These are phyloP conservation scores for Fusarium setosum DNA, from an alignment of 2,329 filamentous ascomycete genomes.

Conservation along the genomic window DNA sequence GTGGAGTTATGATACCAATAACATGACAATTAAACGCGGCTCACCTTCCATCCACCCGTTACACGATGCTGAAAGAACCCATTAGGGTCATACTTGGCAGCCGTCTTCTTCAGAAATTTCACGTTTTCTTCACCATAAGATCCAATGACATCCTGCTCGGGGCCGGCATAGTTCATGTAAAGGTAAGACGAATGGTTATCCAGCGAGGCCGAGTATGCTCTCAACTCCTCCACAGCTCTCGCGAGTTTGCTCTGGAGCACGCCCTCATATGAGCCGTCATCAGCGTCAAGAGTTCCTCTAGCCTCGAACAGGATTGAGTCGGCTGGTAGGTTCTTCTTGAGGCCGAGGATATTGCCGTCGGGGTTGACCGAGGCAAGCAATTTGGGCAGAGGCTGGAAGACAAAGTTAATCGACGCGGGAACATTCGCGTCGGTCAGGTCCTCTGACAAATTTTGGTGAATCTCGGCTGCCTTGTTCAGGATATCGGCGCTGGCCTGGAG, in stretches of 20 bases:
- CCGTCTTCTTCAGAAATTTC: not conserved
- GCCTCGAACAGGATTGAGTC: not conserved
- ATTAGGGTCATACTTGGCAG: constrained; percentile 7
- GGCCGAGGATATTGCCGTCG: not conserved
- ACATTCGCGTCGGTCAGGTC: not conserved
- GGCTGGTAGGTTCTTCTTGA: not conserved
- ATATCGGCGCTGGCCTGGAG: not conserved
- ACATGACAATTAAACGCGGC: not conserved
- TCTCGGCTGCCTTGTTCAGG: not conserved
- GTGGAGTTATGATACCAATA: too few relatives aligned
- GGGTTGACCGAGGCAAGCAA: not conserved
- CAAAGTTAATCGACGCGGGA: not conserved
- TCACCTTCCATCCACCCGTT: constrained; percentile 3
- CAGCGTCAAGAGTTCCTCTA: not conserved
- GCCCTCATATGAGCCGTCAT: not conserved
- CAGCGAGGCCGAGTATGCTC: not conserved
- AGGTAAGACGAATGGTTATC: not conserved
- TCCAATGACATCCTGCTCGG: not conserved
- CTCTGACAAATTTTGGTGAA: not conserved
- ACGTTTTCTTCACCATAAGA: not conserved
- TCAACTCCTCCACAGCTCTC: not conserved
- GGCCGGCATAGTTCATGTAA: constrained; percentile 8
- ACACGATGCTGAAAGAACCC: constrained; percentile 5
- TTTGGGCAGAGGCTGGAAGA: constrained; percentile 3
- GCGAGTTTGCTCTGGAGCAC: not conserved